Base-by-base conservation (phyloP, 140 eudicot species). In the Bidens hawaiensis region DNA sequence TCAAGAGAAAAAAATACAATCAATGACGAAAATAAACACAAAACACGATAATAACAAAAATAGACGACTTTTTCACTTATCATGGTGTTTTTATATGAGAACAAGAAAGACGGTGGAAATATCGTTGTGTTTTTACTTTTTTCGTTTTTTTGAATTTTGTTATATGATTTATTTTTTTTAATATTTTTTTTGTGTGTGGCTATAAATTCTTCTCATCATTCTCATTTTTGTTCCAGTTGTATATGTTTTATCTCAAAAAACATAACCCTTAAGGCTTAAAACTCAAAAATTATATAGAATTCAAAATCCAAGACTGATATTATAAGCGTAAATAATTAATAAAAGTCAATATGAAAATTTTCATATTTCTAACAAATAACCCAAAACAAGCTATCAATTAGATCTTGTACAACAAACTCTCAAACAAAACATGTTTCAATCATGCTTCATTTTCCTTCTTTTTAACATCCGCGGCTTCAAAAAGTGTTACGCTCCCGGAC, bases 401-500 rank as follows among this genome's bases (percentile, higher is more conserved):
- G 48, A 64, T 72, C 72, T 72, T 64, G 72, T 54, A 57, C 78
- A 66, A 74, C 68, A 73, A 65, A 65, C 26, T 59, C 36, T 28
- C 40, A 45, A 74, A 34, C 69, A 58, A 26, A 65, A 74, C 60
- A 60, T 58, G 53, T 38, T 61, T 22, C 27, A 14, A 27, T 36
- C 54, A 10, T 27, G 41, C 60, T 26, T 73, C 36, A 26, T 53
- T 26, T 34, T 64, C 72, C 53, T 62, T 58, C 52, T 45, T 63
- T 3, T 85, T 81, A 0, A 75, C 4, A 42, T 40, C 65, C 2
- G 58, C 74, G 25, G 75, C 94, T 45, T 87, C 94, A 31, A 79
- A 87, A 28, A 87, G 78, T 13, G 98, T 84, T 45, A 78, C 62
- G 31, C 90, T 73, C 15, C 89, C 82, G 28, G 68, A 75, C 62